These are phyloP conservation scores for Nannizzia gypsea DNA, from an alignment of 2,329 filamentous ascomycete genomes.

Conservation along the genomic window DNA sequence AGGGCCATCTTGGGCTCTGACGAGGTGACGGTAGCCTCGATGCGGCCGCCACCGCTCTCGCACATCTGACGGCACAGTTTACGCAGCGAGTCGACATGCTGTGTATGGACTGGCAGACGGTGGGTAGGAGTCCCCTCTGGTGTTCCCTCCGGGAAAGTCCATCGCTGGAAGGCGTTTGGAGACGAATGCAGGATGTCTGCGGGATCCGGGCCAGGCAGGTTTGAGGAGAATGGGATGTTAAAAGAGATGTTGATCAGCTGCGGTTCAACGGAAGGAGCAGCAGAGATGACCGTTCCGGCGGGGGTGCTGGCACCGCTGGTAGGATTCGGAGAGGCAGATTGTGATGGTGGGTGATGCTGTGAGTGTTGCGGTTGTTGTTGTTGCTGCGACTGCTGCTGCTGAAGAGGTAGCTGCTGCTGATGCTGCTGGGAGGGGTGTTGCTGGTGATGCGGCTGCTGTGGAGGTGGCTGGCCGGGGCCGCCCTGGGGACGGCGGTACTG, in stretches of 20 bases:
- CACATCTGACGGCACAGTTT: slow-evolving; percentile 73
- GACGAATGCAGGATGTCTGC: slow-evolving; percentile 93
- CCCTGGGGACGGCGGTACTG: slow-evolving; percentile 45
- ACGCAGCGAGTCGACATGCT: slow-evolving; percentile 70
- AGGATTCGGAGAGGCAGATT: slow-evolving; percentile 47
- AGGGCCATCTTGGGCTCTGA: slow-evolving; percentile 59
- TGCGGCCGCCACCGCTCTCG: slow-evolving; percentile 53
- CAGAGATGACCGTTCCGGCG: slow-evolving; percentile 48
- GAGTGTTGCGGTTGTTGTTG: background rate
- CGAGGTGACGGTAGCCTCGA: slow-evolving; percentile 74
- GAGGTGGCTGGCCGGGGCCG: slow-evolving; percentile 39
- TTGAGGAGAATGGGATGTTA: slow-evolving; percentile 92
- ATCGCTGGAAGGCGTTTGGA: slow-evolving; percentile 72
- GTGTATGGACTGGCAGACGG: slow-evolving; percentile 81
- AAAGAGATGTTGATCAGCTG: slow-evolving; percentile 83
- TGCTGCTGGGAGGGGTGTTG: background rate
- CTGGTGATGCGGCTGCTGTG: slow-evolving; percentile 4
- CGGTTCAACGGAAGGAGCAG: slow-evolving; percentile 58
- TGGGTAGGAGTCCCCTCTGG: slow-evolving; percentile 74
- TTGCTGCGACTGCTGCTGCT: background rate
- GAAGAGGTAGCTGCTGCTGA: slow-evolving; percentile 31
- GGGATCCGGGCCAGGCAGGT: slow-evolving; percentile 79
- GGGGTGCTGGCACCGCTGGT: slow-evolving; percentile 49
- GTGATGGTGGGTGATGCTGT: background rate
- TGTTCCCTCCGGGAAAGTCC: slow-evolving; percentile 84